Conservation (phyloP, 225 moss, liverwort and hornwort genomes). For the Physcomitrellopsis africana region DNA sequence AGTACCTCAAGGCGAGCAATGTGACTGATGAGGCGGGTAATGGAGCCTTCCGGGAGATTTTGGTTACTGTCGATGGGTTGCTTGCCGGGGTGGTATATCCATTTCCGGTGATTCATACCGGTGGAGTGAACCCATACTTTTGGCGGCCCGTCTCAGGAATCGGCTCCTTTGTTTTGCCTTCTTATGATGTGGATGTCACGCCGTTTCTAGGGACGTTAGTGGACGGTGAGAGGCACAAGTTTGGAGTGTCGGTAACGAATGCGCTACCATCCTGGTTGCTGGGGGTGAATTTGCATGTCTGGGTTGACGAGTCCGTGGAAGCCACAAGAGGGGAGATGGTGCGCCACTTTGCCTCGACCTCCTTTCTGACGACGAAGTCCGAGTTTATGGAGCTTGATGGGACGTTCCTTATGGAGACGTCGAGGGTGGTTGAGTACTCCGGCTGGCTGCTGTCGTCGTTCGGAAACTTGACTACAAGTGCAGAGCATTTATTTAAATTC, state of each 20-base stretch:
- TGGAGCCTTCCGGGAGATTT: conserved; percentile 71
- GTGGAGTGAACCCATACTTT: conserved; percentile 75
- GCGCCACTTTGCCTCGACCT: conserved; percentile 42
- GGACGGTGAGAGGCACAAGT: conserved; percentile 46
- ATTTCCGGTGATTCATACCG: conserved; percentile 78
- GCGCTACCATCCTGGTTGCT: conserved; percentile 67
- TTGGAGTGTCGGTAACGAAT: conserved; percentile 54
- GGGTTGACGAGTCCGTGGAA: conserved; percentile 46
- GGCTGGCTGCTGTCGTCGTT: conserved; percentile 66
- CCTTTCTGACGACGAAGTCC: conserved; percentile 10
- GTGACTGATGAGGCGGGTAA: conserved; percentile 44
- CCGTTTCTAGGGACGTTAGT: conserved; percentile 66
- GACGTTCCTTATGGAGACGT: conserved; percentile 44
- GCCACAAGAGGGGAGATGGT: conserved; percentile 45
- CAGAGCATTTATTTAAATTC: conserved; percentile 38
- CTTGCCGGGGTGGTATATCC: conserved; percentile 68
- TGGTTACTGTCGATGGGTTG: conserved; percentile 55
- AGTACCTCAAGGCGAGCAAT: conserved; percentile 54
- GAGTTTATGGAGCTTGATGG: conserved; percentile 50
- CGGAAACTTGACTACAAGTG: conserved; percentile 64
- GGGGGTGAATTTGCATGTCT: conserved; percentile 69
- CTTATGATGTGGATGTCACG: conserved; percentile 74
- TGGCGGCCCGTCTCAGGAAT: conserved; percentile 82
- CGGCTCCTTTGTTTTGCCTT: conserved; percentile 76
- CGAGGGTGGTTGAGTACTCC: conserved; percentile 42